Percentiles rank a stretch among this genome's conserved stretches.
phyloP scores from a whole-genome alignment of 768 basidiomycete genomes.

The Crepidotus variabilis region DNA sequence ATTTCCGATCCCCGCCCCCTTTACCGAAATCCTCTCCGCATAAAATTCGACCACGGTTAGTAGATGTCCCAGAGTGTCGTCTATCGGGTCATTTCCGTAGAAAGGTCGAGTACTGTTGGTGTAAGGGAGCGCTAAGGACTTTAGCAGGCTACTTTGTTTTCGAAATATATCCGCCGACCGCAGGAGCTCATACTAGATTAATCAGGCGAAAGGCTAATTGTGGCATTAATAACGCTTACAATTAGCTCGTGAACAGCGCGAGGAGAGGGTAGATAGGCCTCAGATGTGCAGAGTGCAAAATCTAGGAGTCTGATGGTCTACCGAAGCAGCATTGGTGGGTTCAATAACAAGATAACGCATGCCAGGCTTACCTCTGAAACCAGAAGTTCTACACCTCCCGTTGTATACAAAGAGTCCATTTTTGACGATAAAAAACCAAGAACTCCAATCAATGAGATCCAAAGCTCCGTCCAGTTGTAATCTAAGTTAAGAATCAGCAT shows the following conservation, averaged over 20 bases:
- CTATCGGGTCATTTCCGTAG: constrained; percentile 30
- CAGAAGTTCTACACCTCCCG: constrained; percentile 49
- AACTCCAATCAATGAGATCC: constrained; percentile 52
- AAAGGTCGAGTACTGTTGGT: constrained; percentile 17
- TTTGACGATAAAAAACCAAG: constrained; percentile 55
- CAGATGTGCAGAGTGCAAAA: constrained; percentile 46
- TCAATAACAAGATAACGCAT: background rate
- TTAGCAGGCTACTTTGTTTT: constrained; percentile 43
- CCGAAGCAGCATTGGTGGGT: background rate
- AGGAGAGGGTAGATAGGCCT: constrained; percentile 51
- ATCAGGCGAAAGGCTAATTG: background rate
- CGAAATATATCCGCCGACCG: constrained; percentile 46
- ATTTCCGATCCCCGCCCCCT: constrained; percentile 32
- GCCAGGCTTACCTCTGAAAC: constrained; percentile 44
- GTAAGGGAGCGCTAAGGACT: constrained; percentile 31
- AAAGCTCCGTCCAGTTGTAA: constrained; percentile 65
- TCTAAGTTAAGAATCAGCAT: constrained; percentile 32
- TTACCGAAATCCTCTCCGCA: constrained; percentile 43
- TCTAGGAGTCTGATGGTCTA: constrained; percentile 55
- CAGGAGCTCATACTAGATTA: constrained; percentile 59
- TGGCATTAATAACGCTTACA: constrained; percentile 34
- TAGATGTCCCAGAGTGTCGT: constrained; percentile 39
- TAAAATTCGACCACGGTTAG: constrained; percentile 47
- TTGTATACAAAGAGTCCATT: constrained; percentile 46
- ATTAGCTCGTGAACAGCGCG: constrained; percentile 55